Evolutionary conservation across 106 monocot genomes (phyloP).

Genomic region (Hemerocallis citrina): DNA sequence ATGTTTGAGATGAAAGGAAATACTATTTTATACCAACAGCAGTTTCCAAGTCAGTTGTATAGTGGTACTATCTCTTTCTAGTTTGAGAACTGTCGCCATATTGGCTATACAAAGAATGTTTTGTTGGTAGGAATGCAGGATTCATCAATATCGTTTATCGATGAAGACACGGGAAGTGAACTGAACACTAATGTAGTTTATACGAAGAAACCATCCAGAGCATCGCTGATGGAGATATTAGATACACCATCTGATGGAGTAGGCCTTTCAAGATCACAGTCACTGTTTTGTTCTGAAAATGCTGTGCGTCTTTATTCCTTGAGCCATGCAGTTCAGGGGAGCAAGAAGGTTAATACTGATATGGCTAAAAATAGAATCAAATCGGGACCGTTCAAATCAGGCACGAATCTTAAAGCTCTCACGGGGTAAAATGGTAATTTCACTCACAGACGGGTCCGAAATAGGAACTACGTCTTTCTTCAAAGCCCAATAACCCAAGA

Average conservation of each 20-base stretch:
- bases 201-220: conserved; percentile 50
- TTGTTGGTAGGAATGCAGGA: conserved; percentile 45
- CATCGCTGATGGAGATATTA: conserved; percentile 50
- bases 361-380: too few species aligned
- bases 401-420: too few species aligned
- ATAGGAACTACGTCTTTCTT: too few species aligned
- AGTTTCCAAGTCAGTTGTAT: conserved; percentile 35
- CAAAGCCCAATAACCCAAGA: too few species aligned
- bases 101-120: conserved; percentile 34
- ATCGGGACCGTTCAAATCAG: too few species aligned
- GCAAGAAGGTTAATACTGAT: too few species aligned
- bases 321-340: conserved; percentile 54
- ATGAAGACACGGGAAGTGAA: conserved; percentile 45
- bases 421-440: too few species aligned
- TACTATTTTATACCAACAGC: conserved; percentile 46
- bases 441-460: too few species aligned
- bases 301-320: conserved; percentile 44
- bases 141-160: conserved; percentile 49
- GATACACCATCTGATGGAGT: conserved; percentile 13
- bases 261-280: conserved; percentile 15
- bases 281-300: conserved; percentile 61
- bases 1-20: conserved; percentile 42
- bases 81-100: conserved; percentile 28
- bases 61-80: conserved; percentile 43
- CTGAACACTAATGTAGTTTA: conserved; percentile 21